Base-by-base conservation (phyloP, 371 early-diverging fungal genomes). In the Circinella minor region DNA sequence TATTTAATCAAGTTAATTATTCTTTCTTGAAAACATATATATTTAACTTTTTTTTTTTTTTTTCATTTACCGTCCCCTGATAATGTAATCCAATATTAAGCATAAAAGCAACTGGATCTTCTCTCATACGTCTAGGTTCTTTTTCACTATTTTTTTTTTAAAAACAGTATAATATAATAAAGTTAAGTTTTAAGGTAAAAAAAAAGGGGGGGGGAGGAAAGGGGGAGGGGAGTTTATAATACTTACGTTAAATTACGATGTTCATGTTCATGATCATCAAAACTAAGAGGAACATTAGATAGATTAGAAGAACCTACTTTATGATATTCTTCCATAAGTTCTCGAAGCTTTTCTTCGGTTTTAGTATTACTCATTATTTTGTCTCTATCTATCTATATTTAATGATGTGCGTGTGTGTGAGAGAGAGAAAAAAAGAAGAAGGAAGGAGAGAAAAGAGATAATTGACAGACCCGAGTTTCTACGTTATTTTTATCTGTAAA, bases 41-140 rank as follows among this genome's bases (percentile, higher is more conserved):
- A n/a, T n/a, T n/a, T n/a, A n/a, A n/a, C n/a, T n/a, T n/a, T n/a
- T n/a, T n/a, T n/a, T n/a, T n/a, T n/a, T n/a, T n/a, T n/a, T n/a
- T n/a, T n/a, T n/a, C n/a, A n/a, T 51, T 71, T 84, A 90, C 92
- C 65, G 89, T 84, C 65, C 92, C 92, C 66, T 88, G 82, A 68
- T 90, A 90, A 74, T 89, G 91, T 7, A 90, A 85, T 1, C 89
- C 89, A 7, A 93, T 71, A 64, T 90, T 88, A 7, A 93, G 81
- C 75, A 92, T 89, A 70, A 90, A 93, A 3, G 90, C 91, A n/a
- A 94, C 81, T 4, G 94, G 94, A 79, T 92, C 92, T 61, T 89
- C 84, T 62, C 92, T 81, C 71, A 94, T 89, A 59, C 89, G 81
- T 46, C 90, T 89, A 15, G 88, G 88, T 70, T 90, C 88, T 64